phyloP scores from a whole-genome alignment of 106 monocot species.

The Dendrobium officinale region DNA sequence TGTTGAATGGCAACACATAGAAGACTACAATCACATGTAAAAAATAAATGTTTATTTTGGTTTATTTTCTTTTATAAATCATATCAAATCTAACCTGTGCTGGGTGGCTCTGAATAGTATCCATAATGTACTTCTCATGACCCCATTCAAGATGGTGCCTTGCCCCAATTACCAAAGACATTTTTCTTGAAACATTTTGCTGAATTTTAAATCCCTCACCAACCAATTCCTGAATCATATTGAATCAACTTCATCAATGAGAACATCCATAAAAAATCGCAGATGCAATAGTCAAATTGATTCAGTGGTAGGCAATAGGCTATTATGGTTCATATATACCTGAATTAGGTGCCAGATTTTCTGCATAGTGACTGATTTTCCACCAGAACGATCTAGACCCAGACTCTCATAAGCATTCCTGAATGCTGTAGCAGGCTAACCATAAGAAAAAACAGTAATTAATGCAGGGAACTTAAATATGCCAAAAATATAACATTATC shows the following conservation, averaged over 20 bases:
- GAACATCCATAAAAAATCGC: background rate
- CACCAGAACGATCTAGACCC: constrained; percentile 44
- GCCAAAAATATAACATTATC: background rate
- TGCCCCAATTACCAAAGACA: constrained; percentile 87
- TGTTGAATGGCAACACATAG: background rate
- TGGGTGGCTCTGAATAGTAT: constrained; percentile 86
- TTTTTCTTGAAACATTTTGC: constrained; percentile 68
- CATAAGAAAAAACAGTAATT: constrained; percentile 13
- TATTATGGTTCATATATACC: constrained; percentile 28
- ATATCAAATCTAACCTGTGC: constrained; percentile 47
- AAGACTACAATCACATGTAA: background rate
- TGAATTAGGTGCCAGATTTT: constrained; percentile 97
- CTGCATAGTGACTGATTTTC: constrained; percentile 83
- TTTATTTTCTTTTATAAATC: background rate
- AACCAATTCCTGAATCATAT: constrained; percentile 55
- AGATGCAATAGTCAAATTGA: background rate
- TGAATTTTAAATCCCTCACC: constrained; percentile 44
- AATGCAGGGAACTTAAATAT: background rate
- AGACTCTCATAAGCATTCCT: constrained; percentile 68
- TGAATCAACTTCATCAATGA: background rate
- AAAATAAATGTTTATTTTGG: background rate
- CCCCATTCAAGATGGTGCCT: constrained; percentile 95
- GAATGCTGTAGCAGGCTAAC: constrained; percentile 78
- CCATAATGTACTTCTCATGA: constrained; percentile 85
- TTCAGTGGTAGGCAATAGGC: background rate